Percentiles rank a stretch among this genome's conserved stretches.
Conservation (phyloP, 352 stramenopile genomes). For the Pythium sp. region DNA sequence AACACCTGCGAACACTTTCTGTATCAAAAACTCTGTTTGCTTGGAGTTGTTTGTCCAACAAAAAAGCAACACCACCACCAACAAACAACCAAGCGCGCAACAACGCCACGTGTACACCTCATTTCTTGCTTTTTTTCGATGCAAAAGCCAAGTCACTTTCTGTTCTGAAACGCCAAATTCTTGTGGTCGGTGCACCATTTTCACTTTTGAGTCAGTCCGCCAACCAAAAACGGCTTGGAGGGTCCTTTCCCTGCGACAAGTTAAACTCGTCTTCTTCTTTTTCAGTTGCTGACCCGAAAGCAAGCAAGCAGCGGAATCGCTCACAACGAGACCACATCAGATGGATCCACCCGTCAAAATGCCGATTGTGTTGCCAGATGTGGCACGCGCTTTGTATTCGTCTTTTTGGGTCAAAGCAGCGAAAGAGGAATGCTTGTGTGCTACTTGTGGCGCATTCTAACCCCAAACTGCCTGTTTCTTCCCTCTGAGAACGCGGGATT, state of each 20-base stretch:
- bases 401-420: too few species aligned
- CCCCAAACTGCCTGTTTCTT: not conserved
- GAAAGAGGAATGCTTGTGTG: not conserved
- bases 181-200: not conserved
- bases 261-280: not conserved
- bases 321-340: not conserved
- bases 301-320: not conserved
- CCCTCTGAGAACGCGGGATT: constrained; percentile 2
- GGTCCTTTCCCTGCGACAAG: constrained; percentile 6
- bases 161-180: not conserved
- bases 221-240: not conserved
- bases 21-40: not conserved
- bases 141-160: not conserved
- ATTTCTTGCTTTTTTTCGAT: too few species aligned
- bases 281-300: not conserved
- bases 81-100: not conserved
- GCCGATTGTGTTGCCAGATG: not conserved
- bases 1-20: constrained; percentile 4
- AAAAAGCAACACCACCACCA: not conserved
- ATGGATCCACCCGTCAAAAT: not conserved
- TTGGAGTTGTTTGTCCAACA: not conserved
- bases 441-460: not conserved
- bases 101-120: not conserved
- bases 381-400: not conserved
- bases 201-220: not conserved